Base-by-base conservation (phyloP, 2,329 filamentous ascomycete species). In the Clarireedia sp. region DNA sequence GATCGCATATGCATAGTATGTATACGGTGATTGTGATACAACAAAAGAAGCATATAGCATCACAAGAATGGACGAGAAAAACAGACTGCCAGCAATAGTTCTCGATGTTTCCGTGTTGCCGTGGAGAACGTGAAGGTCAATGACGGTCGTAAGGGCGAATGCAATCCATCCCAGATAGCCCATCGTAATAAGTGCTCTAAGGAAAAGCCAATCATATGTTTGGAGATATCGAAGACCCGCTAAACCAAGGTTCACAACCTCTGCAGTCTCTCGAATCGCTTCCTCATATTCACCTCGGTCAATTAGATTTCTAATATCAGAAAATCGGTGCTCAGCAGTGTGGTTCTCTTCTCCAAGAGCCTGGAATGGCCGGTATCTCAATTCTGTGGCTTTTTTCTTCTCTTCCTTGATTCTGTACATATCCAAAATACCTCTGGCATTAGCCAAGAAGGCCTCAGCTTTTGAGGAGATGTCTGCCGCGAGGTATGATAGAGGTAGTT, bases 161-260 rank as follows among this genome's bases (percentile, higher is more conserved):
- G 87, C 86, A 67, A 97, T 95, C 92, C 92, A 99, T 19, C 94
- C 94, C 7, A 97, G 74, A 66, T 97, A 99, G 17, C 94, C 94
- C 12, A 87, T 69, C 2, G 94, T 96, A 57, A 99, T 87, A 49
- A 99, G 77, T 2, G 89, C 87, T 58, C 94, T 81, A 37, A 99
- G 74, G 72, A 99, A 99, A 2, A 99, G 78, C 94, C 94, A 99
- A 73, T 99, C 94, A 66, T 99, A 99, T 0, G 91, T 99, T 71
- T 99, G 94, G 24, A 99, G 78, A 69, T 99, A 99, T 50, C 94
- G 82, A 58, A 99, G 75, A 7, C 94, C 94, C 59, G 90, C 81
- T 1, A 99, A 78, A 1, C 83, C 86, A 50, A 89, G 73, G 57
- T 86, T 80, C 58, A 97, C 87, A 14, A 99, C 76, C 26, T 83